Evolutionary conservation across 495 filamentous ascomycete species (phyloP).

Genomic region (Daldinia childiae): DNA sequence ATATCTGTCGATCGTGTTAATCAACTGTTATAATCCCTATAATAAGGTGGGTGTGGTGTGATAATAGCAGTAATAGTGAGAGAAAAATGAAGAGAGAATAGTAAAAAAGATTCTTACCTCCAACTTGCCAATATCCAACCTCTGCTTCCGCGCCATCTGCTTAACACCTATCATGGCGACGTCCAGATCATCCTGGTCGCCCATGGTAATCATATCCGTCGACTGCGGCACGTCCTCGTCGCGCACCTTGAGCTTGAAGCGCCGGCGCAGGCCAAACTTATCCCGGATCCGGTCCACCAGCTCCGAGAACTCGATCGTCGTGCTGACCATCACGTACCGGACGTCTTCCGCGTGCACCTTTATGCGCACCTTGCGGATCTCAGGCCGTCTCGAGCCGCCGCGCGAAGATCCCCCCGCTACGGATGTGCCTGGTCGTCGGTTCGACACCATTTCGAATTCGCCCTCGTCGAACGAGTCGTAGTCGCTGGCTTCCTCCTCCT

Average conservation of each 20-base stretch:
- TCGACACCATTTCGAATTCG: constrained; percentile 84
- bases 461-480: constrained; percentile 73
- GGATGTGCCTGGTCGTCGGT: constrained; percentile 53
- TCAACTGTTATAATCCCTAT: too few relatives aligned
- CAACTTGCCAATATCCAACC: constrained; percentile 89
- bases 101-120: constrained; percentile 73
- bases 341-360: constrained; percentile 94
- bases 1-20: constrained; percentile 58
- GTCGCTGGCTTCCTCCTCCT: constrained; percentile 76
- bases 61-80: too few relatives aligned
- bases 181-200: constrained; percentile 94
- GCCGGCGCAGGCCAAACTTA: constrained; percentile 78
- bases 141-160: constrained; percentile 74
- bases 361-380: constrained; percentile 73
- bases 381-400: constrained; percentile 57
- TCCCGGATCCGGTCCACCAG: constrained; percentile 79
- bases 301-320: constrained; percentile 75
- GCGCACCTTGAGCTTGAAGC: constrained; percentile 84
- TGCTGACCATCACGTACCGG: constrained; percentile 88
- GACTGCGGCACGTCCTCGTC: constrained; percentile 74
- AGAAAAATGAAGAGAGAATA: too few relatives aligned
- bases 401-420: constrained; percentile 54
- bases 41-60: too few relatives aligned
- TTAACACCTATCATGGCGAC: constrained; percentile 76
- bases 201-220: constrained; percentile 95